Evolutionary conservation across 495 filamentous ascomycete species (phyloP), one percentile per base, ranked within the genome.

Genomic region (Penicillium maclennaniae): DNA sequence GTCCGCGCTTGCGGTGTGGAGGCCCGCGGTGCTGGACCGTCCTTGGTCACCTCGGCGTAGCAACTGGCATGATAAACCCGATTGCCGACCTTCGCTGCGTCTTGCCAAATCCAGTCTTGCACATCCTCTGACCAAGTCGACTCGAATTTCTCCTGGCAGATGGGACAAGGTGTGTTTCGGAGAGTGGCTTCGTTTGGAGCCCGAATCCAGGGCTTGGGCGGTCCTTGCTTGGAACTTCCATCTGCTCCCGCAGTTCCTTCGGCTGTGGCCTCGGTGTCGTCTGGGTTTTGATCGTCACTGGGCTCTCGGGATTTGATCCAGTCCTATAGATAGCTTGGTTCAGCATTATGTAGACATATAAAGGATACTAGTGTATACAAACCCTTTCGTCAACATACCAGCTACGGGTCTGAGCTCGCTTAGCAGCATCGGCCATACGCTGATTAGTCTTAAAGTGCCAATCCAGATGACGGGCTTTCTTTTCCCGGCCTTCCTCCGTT

Each of bases 401-500:
- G 67, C 87, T 91, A 28, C 93, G 83, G 61, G 89, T 89, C 58
- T 95, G 88, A 9, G 88, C 91, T 39, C 89, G 81, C 65, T 84
- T 88, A 55, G 87, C 82, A 37, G 83, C 83, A 38, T 97, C 92
- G 6, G 83, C 82, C 74, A 93, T 86, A 21, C 92, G 87, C 66
- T 89, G 88, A 65, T 96, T 92, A 3, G 92, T 92, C 26, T 85
- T 82, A 74, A 98, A 98, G 68, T 98, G 93, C 93, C 92, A 97
- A 67, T 98, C 93, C 68, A 97, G 79, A 71, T 98, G 93, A 1
- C 87, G 83, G n/a, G 87, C 86, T 70, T 97, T 97, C 71, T 85
- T 85, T 61, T 83, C 81, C 54, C 83, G 87, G 25, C 91, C 92
- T 56, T 89, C 81, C 41, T 88, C 86, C 21, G 85, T 87, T 19